Conservation (phyloP, 257 asterid species). For the Ophiorrhiza pumila region DNA sequence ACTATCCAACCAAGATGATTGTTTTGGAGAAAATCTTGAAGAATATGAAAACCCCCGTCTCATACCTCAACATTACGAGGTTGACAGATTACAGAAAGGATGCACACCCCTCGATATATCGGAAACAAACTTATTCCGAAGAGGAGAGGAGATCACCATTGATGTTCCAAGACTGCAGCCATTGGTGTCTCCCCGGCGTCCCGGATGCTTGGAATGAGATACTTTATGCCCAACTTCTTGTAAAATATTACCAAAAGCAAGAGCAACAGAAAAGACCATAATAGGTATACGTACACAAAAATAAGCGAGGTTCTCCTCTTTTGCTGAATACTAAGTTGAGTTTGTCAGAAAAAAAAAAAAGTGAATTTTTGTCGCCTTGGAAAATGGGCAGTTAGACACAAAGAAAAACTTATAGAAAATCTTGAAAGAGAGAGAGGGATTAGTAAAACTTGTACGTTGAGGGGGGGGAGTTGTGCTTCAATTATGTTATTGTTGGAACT, state of each 20-base stretch:
- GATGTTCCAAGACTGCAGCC: constrained; percentile 68
- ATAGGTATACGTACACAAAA: constrained; percentile 23
- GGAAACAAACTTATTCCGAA: constrained; percentile 40
- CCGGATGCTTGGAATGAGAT: constrained; percentile 79
- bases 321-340: constrained; percentile 15
- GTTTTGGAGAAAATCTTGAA: constrained; percentile 44
- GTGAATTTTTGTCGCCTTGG: constrained; percentile 25
- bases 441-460: neutral
- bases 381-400: constrained; percentile 11
- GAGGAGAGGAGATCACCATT: constrained; percentile 39
- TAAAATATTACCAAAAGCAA: constrained; percentile 35
- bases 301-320: constrained; percentile 3
- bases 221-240: constrained; percentile 51
- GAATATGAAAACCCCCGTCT: constrained; percentile 40
- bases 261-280: constrained; percentile 20
- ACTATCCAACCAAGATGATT: constrained; percentile 48
- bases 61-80: constrained; percentile 55
- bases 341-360: constrained; percentile 25
- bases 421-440: neutral
- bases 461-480: too few species aligned
- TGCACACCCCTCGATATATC: constrained; percentile 64
- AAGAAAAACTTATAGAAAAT: constrained; percentile 16
- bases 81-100: constrained; percentile 64
- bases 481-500: too few species aligned
- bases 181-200: constrained; percentile 87